phyloP scores from a whole-genome alignment of 139 green algal species.

The Volvox reticuliferus region DNA sequence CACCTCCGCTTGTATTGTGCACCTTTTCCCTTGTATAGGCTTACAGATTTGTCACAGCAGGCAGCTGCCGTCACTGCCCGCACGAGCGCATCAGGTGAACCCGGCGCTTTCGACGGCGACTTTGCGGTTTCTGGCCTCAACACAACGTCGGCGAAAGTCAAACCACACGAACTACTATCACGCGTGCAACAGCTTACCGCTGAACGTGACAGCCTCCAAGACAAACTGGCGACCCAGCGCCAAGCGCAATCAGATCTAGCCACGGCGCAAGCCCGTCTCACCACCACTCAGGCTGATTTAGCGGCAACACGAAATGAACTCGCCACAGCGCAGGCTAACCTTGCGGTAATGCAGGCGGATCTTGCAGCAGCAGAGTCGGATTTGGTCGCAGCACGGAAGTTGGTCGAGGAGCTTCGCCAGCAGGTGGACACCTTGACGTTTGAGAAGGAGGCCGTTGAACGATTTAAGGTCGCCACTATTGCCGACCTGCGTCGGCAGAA shows the following conservation, averaged over 20 bases:
- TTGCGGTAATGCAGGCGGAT: no score
- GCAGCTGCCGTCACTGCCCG: background rate
- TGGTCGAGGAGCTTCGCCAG: constrained; percentile 33
- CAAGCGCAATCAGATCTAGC: background rate
- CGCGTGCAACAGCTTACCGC: constrained; percentile 33
- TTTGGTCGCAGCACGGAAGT: background rate
- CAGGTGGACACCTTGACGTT: constrained; percentile 17
- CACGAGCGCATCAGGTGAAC: background rate
- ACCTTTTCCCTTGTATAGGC: background rate
- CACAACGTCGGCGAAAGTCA: background rate
- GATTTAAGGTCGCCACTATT: constrained; percentile 36
- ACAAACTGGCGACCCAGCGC: background rate
- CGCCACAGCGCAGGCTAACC: no score
- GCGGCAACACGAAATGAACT: no score
- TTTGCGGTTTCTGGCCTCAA: background rate
- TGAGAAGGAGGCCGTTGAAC: constrained; percentile 24
- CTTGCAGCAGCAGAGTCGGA: background rate
- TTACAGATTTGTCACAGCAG: background rate
- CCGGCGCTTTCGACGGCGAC: background rate
- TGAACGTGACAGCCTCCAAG: constrained; percentile 22
- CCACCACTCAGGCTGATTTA: no score
- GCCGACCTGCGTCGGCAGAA: constrained; percentile 39
- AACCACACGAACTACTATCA: constrained; percentile 43
- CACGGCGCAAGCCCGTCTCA: background rate
- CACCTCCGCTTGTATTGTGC: background rate